Conservation (phyloP, 2,329 filamentous ascomycete genomes). For the Pseudogymnoascus verrucosus region DNA sequence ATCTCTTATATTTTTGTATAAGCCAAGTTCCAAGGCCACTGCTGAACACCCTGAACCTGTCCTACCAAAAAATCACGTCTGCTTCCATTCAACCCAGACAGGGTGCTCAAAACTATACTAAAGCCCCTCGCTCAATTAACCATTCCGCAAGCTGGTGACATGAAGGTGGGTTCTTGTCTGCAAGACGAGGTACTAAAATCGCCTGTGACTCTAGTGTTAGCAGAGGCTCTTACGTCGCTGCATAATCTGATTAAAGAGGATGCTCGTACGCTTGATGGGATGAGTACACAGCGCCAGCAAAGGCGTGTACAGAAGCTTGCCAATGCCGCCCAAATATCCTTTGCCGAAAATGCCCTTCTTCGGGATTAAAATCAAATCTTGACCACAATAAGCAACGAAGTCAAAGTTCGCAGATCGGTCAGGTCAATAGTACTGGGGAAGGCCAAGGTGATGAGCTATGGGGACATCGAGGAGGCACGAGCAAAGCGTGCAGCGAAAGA, state of each 20-base stretch:
- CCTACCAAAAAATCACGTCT: too few species aligned
- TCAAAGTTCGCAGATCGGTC: slow-evolving; percentile 16
- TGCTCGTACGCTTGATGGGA: too few species aligned
- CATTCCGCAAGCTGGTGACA: too few species aligned
- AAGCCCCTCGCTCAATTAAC: too few species aligned
- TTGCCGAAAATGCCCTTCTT: background rate
- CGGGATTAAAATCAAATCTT: background rate
- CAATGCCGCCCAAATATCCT: background rate
- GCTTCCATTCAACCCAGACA: too few species aligned
- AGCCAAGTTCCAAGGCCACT: too few species aligned
- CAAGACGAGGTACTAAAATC: too few species aligned
- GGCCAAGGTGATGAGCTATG: slow-evolving; percentile 27
- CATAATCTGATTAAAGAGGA: background rate
- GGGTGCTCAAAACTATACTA: too few species aligned
- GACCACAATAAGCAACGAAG: slow-evolving; percentile 18
- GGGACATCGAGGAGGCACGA: slow-evolving; percentile 22
- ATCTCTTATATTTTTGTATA: too few species aligned
- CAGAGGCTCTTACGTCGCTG: background rate
- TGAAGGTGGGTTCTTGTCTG: too few species aligned
- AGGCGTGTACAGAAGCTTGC: background rate
- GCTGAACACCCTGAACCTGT: too few species aligned
- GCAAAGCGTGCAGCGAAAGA: slow-evolving; percentile 16
- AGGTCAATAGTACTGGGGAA: slow-evolving; percentile 15
- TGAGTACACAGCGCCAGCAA: too few species aligned
- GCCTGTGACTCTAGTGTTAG: background rate